These are phyloP conservation scores for Colletotrichum nymphaeae DNA, from an alignment of 2,329 filamentous ascomycete species.

Conservation along the genomic window DNA sequence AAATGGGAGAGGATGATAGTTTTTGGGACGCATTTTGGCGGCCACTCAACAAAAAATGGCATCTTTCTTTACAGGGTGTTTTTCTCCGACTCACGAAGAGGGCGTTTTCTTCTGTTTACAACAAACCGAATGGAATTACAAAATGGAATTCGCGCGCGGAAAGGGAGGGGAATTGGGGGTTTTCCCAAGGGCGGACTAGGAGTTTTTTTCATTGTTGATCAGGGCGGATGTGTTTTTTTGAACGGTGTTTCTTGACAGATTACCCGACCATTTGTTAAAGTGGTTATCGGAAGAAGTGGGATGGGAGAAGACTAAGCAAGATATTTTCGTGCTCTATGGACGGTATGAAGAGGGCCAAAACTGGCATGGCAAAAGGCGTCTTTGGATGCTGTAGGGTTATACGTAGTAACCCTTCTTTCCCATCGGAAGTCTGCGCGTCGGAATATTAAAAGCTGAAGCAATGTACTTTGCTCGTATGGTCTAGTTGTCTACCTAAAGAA, in stretches of 20 bases:
- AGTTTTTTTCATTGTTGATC: background rate
- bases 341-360: background rate
- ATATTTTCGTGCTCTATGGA: background rate
- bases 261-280: background rate
- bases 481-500: background rate
- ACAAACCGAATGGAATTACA: background rate
- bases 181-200: background rate
- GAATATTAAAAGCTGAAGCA: background rate
- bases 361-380: background rate
- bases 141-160: background rate
- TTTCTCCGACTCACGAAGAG: constrained; percentile 8
- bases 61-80: constrained; percentile 18
- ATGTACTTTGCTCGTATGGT: background rate
- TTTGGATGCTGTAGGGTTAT: background rate
- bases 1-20: background rate
- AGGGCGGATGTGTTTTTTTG: background rate
- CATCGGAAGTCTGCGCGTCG: background rate
- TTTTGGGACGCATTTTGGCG: constrained; percentile 22
- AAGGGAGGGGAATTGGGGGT: background rate
- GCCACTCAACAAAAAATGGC: constrained; percentile 3
- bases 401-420: background rate
- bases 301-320: background rate
- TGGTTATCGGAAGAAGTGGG: too few species aligned
- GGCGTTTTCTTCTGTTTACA: constrained; percentile 24
- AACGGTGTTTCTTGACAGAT: background rate